phyloP scores from a whole-genome alignment of 148 eudicot genomes.

The Salicornia ramosissima region DNA sequence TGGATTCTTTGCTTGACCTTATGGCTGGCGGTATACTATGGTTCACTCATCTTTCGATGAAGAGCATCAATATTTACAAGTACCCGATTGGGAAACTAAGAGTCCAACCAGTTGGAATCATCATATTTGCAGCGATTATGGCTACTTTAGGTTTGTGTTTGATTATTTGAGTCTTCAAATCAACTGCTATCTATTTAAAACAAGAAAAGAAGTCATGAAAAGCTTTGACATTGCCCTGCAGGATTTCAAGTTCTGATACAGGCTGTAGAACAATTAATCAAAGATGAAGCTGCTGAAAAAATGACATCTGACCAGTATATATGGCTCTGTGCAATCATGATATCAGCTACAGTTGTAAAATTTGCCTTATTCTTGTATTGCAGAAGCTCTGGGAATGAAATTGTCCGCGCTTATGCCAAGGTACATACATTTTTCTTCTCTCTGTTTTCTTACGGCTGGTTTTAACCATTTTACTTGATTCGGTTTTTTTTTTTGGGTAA shows the following conservation, averaged over 20 bases:
- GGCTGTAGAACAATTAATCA: constrained; percentile 62
- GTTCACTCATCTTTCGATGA: constrained; percentile 92
- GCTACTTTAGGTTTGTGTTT: constrained; percentile 76
- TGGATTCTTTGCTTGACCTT: constrained; percentile 91
- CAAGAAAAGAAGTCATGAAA: neutral
- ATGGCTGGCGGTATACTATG: constrained; percentile 94
- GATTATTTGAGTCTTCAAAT: neutral
- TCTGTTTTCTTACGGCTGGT: neutral
- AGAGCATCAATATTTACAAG: constrained; percentile 66
- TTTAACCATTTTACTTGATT: neutral
- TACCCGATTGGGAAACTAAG: constrained; percentile 94
- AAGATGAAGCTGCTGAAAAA: constrained; percentile 43
- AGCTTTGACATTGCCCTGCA: constrained; percentile 20
- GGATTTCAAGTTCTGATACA: constrained; percentile 84
- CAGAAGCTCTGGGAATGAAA: constrained; percentile 66
- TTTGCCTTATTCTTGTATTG: constrained; percentile 72
- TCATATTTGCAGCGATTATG: constrained; percentile 92
- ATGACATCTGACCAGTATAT: constrained; percentile 45
- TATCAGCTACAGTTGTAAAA: constrained; percentile 68
- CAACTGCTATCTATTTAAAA: neutral
- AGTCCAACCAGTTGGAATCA: constrained; percentile 95
- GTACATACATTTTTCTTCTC: constrained; percentile 28
- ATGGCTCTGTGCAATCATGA: constrained; percentile 78
- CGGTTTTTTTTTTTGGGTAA: neutral
- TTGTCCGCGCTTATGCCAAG: constrained; percentile 98